These are phyloP conservation scores for Penicillium sp. DNA, from an alignment of 2,329 filamentous ascomycete species.

Conservation along the genomic window DNA sequence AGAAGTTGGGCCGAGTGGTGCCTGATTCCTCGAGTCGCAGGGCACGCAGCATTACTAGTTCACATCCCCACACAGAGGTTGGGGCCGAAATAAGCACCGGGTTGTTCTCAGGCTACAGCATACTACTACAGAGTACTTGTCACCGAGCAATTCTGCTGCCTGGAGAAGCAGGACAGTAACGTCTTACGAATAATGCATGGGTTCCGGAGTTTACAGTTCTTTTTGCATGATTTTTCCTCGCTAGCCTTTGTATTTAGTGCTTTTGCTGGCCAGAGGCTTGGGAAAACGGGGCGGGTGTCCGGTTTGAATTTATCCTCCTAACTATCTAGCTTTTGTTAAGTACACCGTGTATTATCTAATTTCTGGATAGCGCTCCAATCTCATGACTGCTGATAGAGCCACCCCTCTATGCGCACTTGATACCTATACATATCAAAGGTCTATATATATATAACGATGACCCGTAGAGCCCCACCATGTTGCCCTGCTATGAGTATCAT, in stretches of 20 bases:
- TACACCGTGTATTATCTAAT: conserved; percentile 28
- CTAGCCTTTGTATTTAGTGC: conserved; percentile 30
- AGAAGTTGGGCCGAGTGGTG: too few relatives aligned
- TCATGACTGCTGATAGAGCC: background rate
- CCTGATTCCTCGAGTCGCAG: background rate
- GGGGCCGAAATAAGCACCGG: background rate
- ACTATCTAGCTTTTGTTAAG: conserved; percentile 20
- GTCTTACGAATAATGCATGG: conserved; percentile 46
- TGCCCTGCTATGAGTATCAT: too few relatives aligned
- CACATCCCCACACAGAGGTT: background rate
- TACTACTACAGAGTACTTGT: conserved; percentile 5
- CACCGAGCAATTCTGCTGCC: conserved; percentile 10
- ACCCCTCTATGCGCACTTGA: background rate
- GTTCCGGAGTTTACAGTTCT: conserved; percentile 36
- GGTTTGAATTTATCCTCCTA: conserved; percentile 21
- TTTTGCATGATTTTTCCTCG: conserved; percentile 32
- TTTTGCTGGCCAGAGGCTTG: conserved; percentile 18
- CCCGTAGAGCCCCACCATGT: background rate
- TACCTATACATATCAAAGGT: background rate
- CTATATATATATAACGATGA: background rate
- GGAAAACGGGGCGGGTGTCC: conserved; percentile 28
- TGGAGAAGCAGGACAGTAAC: conserved; percentile 28
- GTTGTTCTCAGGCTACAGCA: conserved; percentile 7
- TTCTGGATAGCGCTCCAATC: background rate
- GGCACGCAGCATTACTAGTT: background rate